phyloP scores from a whole-genome alignment of 2,329 filamentous ascomycete species.

The Chaetoscypha palmicola region DNA sequence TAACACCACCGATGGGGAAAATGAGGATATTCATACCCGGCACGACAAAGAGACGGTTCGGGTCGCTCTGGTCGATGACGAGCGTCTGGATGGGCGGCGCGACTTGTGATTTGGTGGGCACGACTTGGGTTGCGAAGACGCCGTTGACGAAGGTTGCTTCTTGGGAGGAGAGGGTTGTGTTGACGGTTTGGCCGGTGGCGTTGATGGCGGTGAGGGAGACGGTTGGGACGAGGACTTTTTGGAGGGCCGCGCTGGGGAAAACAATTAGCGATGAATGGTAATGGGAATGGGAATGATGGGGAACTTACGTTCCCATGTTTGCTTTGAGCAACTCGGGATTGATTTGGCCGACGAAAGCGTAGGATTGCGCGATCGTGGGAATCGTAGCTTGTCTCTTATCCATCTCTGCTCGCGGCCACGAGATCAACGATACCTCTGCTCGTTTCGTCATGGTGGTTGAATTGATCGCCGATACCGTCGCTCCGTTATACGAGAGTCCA shows the following conservation, averaged over 20 bases:
- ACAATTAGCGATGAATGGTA: conserved; percentile 35
- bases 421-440: conserved; percentile 22
- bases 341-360: conserved; percentile 63
- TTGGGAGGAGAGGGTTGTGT: conserved; percentile 59
- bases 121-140: conserved; percentile 50
- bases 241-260: conserved; percentile 34
- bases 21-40: conserved; percentile 63
- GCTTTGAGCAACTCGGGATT: conserved; percentile 47
- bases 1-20: conserved; percentile 62
- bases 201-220: conserved; percentile 58
- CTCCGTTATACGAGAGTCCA: conserved; percentile 46
- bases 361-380: conserved; percentile 50
- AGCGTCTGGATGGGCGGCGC: conserved; percentile 27
- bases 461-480: conserved; percentile 42
- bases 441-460: conserved; percentile 19
- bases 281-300: background rate
- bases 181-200: conserved; percentile 43
- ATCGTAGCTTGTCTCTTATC: conserved; percentile 18
- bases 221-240: conserved; percentile 59
- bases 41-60: conserved; percentile 64
- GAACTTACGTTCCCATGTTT: conserved; percentile 54
- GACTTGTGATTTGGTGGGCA: conserved; percentile 26
- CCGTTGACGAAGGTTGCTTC: conserved; percentile 66
- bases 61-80: conserved; percentile 32
- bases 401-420: conserved; percentile 17